Percentiles rank a stretch among this genome's conserved stretches.
phyloP scores from a whole-genome alignment of 495 filamentous ascomycete species.

The Aspergillus biplanus region DNA sequence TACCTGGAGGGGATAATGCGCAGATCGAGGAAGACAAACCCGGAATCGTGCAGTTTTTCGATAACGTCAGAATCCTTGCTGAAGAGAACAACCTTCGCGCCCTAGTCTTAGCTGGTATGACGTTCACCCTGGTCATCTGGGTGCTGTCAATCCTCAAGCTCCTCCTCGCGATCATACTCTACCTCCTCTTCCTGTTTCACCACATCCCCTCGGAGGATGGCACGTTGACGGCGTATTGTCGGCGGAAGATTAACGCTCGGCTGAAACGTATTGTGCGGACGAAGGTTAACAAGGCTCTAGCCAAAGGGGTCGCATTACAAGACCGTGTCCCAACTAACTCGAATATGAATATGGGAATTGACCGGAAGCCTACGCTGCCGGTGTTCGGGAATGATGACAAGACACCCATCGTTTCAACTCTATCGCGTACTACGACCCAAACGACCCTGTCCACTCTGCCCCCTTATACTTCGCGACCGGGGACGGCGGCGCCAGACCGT shows the following conservation, averaged over 20 bases:
- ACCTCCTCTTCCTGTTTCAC: constrained; percentile 86
- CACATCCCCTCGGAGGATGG: constrained; percentile 80
- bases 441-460: constrained; percentile 69
- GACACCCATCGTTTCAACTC: constrained; percentile 58
- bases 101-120: constrained; percentile 83
- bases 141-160: constrained; percentile 77
- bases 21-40: constrained; percentile 44
- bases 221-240: constrained; percentile 81
- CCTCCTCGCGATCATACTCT: constrained; percentile 71
- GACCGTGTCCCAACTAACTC: constrained; percentile 56
- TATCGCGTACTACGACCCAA: constrained; percentile 69
- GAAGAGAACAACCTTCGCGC: constrained; percentile 73
- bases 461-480: constrained; percentile 60
- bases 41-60: constrained; percentile 66
- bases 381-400: constrained; percentile 61
- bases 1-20: constrained; percentile 60
- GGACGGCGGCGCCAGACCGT: constrained; percentile 37
- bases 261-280: constrained; percentile 76
- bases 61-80: constrained; percentile 74
- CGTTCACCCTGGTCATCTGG: constrained; percentile 91
- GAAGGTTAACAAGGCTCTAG: constrained; percentile 85
- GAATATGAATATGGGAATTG: constrained; percentile 58
- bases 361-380: constrained; percentile 68
- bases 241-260: constrained; percentile 82
- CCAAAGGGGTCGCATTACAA: constrained; percentile 68